Evolutionary conservation across 2,329 filamentous ascomycete species (phyloP), one percentile per base, ranked within the genome.

Genomic region (Alternaria angustiovoidea): DNA sequence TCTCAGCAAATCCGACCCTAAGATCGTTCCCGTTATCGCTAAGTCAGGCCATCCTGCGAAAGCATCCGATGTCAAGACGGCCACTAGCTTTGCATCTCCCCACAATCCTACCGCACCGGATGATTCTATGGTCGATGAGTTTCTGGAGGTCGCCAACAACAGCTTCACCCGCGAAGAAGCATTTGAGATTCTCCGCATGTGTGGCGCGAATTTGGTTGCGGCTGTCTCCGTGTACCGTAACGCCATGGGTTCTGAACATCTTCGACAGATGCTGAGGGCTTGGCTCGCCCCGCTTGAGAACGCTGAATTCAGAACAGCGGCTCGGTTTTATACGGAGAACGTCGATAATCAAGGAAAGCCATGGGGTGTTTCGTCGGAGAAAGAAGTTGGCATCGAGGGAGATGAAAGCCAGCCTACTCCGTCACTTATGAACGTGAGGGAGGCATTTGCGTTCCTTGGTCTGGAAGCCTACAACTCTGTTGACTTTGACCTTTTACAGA

Each of bases 121-220:
- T 24, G 34, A 38, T 6, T n/a, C 20, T 12, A 38, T 51, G 49
- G 26, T 51, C 1, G 36, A 26, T 14, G 36, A 30, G 24, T 41
- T 51, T 11, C 34, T 51, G 3, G 36, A 51, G 16, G 22, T 41
- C 3, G n/a, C 49, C 26, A 24, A 38, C 36, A 18, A 51, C 34
- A 26, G n/a, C 8, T 41, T 41, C n/a, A 39, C 34, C 22, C 49
- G 49, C 11, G 36, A 51, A 20, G 49, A 51, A 41, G 24, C 34
- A n/a, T 41, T 51, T n/a, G 36, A 51, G 36, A 30, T 51, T 34
- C 49, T 51, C 24, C 49, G 49, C 24, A 41, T 51, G 34, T 51
- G 36, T 5, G 49, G 49, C 49, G 49, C 49, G 2, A 51, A 51
- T 41, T n/a, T 51, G 4, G 22, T 39, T 41, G 49, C 34, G 28